Base-by-base conservation (phyloP, 2,329 filamentous ascomycete genomes). In the Pestalotiopsis sp. region DNA sequence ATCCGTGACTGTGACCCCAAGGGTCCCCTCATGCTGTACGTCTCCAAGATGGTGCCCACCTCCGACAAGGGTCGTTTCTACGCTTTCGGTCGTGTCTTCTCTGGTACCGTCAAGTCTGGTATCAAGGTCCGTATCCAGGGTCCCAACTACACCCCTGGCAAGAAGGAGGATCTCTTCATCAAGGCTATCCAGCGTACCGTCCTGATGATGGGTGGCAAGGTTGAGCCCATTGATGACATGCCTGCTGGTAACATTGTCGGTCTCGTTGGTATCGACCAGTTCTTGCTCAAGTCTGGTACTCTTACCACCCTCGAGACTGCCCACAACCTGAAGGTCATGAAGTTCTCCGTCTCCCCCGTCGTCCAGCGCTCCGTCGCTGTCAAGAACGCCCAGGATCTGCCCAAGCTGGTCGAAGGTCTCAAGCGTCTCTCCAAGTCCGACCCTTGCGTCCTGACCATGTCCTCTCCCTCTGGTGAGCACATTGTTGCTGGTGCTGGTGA, bases 241-340 rank as follows among this genome's bases (percentile, higher is more conserved):
- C 96, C 96, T 78, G 95, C 96, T 77, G 96, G 96, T 91, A 99
- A 99, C 93, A 98, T 99, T 89, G 92, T 98, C 80, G 96, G 96
- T 90, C 90, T 99, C 80, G 96, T 99, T 82, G 96, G 96, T 92
- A 94, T 99, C 78, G 96, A 99, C 84, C 96, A 99, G 91, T 99
- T 98, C 94, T 89, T 99, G 89, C 94, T 99, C 89, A 99, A 99
- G 92, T 98, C 96, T 83, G 96, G 96, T 92, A 99, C 96, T 80
- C 93, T 99, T 79, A 97, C 95, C 86, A 98, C 95, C 83, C 91
- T 89, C 82, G 96, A 99, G 77, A 97, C 94, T 75, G 95, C 96
- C 83, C 96, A 99, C 92, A 99, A 99, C 92, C 88, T 99, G 81
- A 98, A 98, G 92, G 96, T 99, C 87, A 99, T 99, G 96, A 98